Evolutionary conservation across 2,329 filamentous ascomycete genomes (phyloP).

Genomic region (Periglandula ipomoeae): DNA sequence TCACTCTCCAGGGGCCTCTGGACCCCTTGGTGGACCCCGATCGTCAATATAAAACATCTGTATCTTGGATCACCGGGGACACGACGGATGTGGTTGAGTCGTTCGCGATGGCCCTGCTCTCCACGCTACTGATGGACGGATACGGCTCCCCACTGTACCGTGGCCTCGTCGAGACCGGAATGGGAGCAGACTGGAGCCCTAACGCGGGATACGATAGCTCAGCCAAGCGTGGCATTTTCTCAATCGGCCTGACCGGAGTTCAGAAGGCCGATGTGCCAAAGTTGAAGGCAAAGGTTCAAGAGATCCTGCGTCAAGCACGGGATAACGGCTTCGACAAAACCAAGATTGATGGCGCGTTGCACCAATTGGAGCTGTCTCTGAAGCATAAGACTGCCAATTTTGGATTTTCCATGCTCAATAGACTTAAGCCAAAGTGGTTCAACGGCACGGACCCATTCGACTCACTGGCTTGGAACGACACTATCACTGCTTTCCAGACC

Average conservation of each 20-base stretch:
- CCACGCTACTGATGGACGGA: slow-evolving; percentile 79
- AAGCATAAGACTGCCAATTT: slow-evolving; percentile 98
- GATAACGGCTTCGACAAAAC: slow-evolving; percentile 75
- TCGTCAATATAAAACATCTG: slow-evolving; percentile 86
- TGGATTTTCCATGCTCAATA: slow-evolving; percentile 81
- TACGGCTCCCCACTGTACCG: slow-evolving; percentile 92
- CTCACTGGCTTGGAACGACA: slow-evolving; percentile 83
- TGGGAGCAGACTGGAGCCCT: slow-evolving; percentile 89
- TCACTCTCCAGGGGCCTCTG: slow-evolving; percentile 70
- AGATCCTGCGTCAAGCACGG: slow-evolving; percentile 60
- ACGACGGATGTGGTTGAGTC: slow-evolving; percentile 76
- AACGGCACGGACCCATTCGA: slow-evolving; percentile 90
- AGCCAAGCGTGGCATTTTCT: slow-evolving; percentile 72
- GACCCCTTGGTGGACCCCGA: slow-evolving; percentile 80
- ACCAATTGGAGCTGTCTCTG: slow-evolving; percentile 84
- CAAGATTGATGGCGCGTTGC: slow-evolving; percentile 89
- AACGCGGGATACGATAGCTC: slow-evolving; percentile 87
- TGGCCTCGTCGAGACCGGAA: slow-evolving; percentile 76
- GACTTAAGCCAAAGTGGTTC: slow-evolving; percentile 89
- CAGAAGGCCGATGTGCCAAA: slow-evolving; percentile 68
- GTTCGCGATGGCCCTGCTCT: slow-evolving; percentile 75
- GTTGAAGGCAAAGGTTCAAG: slow-evolving; percentile 64
- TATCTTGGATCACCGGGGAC: slow-evolving; percentile 86
- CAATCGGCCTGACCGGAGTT: slow-evolving; percentile 84
- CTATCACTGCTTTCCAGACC: slow-evolving; percentile 71